A percentile compares a stretch with the other conserved stretches of the same genome.
Evolutionary conservation across 1,139 yeast genomes (phyloP).

Genomic region (Trichomonascaceae sp.): DNA sequence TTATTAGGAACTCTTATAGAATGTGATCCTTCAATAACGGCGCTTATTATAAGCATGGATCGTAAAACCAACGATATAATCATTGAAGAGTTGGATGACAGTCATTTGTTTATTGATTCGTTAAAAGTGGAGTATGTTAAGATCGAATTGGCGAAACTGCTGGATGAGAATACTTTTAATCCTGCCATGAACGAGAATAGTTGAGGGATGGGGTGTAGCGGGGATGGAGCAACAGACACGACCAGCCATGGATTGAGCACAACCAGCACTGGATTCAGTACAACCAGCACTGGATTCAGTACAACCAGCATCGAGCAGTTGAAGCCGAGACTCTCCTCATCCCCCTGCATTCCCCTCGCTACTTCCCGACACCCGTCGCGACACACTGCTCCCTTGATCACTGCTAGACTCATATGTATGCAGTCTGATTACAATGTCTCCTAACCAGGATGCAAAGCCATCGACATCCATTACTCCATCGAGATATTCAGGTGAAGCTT

Average conservation of each 20-base stretch:
- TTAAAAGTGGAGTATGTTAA: slow-evolving; percentile 71
- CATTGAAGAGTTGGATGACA: slow-evolving; percentile 81
- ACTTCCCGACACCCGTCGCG: too few species aligned
- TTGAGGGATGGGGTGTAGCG: not conserved
- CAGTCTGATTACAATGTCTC: slow-evolving; percentile 38
- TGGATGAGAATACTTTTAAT: slow-evolving; percentile 78
- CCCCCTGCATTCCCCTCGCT: too few species aligned
- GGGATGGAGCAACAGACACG: not conserved
- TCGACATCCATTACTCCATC: slow-evolving; percentile 54
- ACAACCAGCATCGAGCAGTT: too few species aligned
- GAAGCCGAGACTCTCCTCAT: too few species aligned
- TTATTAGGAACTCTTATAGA: slow-evolving; percentile 12
- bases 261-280: too few species aligned
- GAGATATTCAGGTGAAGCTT: slow-evolving; percentile 19
- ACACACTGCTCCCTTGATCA: not conserved
- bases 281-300: too few species aligned
- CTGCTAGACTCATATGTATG: slow-evolving; percentile 9
- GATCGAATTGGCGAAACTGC: slow-evolving; percentile 62
- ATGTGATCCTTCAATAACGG: slow-evolving; percentile 87
- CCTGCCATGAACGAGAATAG: slow-evolving; percentile 39
- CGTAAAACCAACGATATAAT: slow-evolving; percentile 66
- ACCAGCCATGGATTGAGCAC: too few species aligned
- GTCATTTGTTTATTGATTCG: slow-evolving; percentile 76
- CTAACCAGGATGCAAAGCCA: slow-evolving; percentile 45
- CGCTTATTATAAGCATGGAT: slow-evolving; percentile 77